Percentiles rank a stretch among this genome's conserved stretches.
Evolutionary conservation across 768 basidiomycete genomes (phyloP).

Genomic region (Boletales sp.): DNA sequence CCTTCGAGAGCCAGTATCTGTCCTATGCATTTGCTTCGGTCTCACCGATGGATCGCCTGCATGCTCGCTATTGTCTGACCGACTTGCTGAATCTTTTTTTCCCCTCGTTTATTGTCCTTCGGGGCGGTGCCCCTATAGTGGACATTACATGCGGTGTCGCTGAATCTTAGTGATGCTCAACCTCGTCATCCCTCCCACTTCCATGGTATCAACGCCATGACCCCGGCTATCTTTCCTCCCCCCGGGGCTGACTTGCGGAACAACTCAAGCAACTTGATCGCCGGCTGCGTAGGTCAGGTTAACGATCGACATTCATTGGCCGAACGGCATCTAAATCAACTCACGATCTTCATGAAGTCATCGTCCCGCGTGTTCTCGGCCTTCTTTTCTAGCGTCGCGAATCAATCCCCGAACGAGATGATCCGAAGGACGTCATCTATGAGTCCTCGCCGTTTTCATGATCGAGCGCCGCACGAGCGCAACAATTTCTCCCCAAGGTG

Average conservation of each 20-base stretch:
- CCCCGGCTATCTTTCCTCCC: conserved; percentile 9
- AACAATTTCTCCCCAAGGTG: conserved; percentile 32
- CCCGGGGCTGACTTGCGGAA: conserved; percentile 23
- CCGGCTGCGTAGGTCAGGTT: conserved; percentile 24
- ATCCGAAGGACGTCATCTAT: conserved; percentile 19
- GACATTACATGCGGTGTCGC: too few species aligned
- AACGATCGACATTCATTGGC: neutral
- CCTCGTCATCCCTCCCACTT: conserved; percentile 20
- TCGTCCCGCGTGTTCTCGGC: conserved; percentile 14
- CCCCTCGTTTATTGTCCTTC: too few species aligned
- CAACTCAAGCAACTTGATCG: conserved; percentile 33
- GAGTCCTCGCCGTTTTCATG: conserved; percentile 8
- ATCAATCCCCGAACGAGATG: conserved; percentile 35
- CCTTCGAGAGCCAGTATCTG: conserved; percentile 19
- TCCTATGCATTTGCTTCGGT: conserved; percentile 24
- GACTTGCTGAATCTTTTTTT: conserved; percentile 3
- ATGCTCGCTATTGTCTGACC: neutral
- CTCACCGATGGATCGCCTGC: conserved; percentile 20
- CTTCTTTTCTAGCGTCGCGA: conserved; percentile 22
- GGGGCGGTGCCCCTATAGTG: too few species aligned
- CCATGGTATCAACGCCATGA: neutral
- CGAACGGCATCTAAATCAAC: conserved; percentile 6
- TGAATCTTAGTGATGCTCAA: conserved; percentile 14
- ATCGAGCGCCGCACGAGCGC: conserved; percentile 16
- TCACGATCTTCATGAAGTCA: conserved; percentile 30